phyloP scores from a whole-genome alignment of 306 rosid species.

The Sphenostylis stenocarpa region DNA sequence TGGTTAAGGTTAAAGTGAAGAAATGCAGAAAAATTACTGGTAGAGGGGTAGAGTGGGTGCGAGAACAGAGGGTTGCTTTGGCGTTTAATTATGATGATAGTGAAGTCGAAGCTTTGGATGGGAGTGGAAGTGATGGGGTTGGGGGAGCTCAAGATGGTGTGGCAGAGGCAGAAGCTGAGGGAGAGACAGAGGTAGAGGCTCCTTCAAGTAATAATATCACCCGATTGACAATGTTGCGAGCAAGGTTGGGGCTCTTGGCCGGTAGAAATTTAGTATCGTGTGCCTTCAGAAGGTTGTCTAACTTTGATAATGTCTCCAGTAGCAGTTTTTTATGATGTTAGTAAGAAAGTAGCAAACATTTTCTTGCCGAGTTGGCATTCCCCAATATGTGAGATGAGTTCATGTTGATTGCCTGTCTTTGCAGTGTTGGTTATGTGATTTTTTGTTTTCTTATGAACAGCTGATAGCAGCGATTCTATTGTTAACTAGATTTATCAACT shows the following conservation, averaged over 20 bases:
- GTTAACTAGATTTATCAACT: conserved; percentile 1
- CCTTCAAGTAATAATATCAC: conserved; percentile 43
- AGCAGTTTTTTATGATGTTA: conserved; percentile 32
- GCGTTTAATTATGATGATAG: conserved; percentile 61
- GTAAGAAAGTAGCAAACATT: conserved; percentile 15
- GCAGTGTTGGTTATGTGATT: conserved; percentile 12
- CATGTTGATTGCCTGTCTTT: conserved; percentile 24
- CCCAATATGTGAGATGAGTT: background rate
- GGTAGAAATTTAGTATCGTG: conserved; percentile 51
- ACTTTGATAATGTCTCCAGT: conserved; percentile 35
- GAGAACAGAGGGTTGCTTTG: conserved; percentile 59
- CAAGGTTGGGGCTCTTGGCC: conserved; percentile 54
- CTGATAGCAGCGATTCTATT: background rate
- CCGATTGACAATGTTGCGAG: conserved; percentile 45
- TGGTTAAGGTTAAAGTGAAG: conserved; percentile 79
- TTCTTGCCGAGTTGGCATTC: conserved; percentile 16
- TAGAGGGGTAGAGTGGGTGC: conserved; percentile 61
- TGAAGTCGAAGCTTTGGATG: conserved; percentile 52
- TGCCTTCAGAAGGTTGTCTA: conserved; percentile 60
- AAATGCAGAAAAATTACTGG: conserved; percentile 74
- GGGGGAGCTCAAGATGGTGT: conserved; percentile 40
- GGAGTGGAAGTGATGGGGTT: conserved; percentile 36
- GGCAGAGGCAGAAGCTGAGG: conserved; percentile 31
- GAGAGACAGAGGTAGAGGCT: conserved; percentile 22
- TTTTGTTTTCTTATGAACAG: background rate